Evolutionary conservation across 1,139 yeast genomes (phyloP), one percentile per base, ranked within the genome.

Genomic region (Candida sojae): DNA sequence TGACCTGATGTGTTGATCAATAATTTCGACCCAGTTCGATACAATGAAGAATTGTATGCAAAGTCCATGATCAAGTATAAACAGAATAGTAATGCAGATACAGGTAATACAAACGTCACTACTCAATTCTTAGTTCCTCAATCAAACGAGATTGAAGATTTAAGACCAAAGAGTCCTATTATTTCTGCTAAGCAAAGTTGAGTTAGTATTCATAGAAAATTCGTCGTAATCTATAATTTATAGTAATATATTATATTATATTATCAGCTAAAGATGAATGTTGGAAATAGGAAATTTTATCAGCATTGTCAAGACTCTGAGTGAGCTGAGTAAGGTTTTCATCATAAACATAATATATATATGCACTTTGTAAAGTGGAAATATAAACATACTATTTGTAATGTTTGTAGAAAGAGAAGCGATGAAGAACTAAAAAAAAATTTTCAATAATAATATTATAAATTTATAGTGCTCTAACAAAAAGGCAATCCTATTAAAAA

Each of bases 121-220:
- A n/a, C 68, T 48, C 80, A 79, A 73, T 58, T 66, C 66, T 55
- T 63, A 72, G 72, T 90, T 2, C 91, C 93, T 4, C 82, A 82
- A 50, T 79, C 83, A 37, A 72, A 76, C 11, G 96, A 88, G 56
- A 88, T 91, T 53, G 97, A 91, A 55, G 77, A 72, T 26, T 71
- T 91, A 44, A 79, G 97, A 59, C 97, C 97, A 13, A 88, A 86
- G 60, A 86, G 96, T 46, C 96, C 96, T 32, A 47, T 45, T 13
- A 54, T 54, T 21, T 30, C 52, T 38, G 43, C 51, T 11, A 50
- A 49, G 32, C 45, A 17, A 3, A 17, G 2, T 17, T 17, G 21
- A 45, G 29, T 42, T 42, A 34, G 44, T 41, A 33, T 39, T 26
- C 8, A 8, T 25, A 17, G 25, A 17, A 21, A 28, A 28, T 26